These are phyloP conservation scores for Mixia osmundae DNA, from an alignment of 1,284 basidiomycete genomes.

Conservation along the genomic window DNA sequence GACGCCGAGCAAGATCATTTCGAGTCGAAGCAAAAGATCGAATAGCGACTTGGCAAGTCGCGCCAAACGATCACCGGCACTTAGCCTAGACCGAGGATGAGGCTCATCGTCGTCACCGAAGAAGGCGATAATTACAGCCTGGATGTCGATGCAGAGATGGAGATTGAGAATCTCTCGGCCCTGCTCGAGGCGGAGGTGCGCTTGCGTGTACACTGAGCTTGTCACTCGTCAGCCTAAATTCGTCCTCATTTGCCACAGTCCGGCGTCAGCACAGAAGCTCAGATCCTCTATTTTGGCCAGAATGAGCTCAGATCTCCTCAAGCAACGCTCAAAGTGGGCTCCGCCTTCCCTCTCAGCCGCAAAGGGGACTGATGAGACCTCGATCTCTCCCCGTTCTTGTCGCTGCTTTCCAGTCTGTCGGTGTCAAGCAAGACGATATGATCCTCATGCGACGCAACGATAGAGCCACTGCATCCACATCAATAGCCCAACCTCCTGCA, in stretches of 20 bases:
- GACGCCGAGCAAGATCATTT: conserved; percentile 39
- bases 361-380: background rate
- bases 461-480: conserved; percentile 1
- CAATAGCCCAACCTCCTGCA: background rate
- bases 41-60: too few species aligned
- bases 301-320: conserved; percentile 38
- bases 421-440: conserved; percentile 39
- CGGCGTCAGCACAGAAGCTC: conserved; percentile 40
- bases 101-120: background rate
- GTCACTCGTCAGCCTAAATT: background rate
- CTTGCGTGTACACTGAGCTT: background rate
- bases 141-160: conserved; percentile 9
- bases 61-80: too few species aligned
- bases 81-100: background rate
- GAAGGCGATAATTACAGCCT: background rate
- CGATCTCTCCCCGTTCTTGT: too few species aligned
- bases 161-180: conserved; percentile 66
- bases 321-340: conserved; percentile 34
- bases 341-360: background rate
- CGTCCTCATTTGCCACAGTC: conserved; percentile 28
- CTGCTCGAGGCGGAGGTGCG: conserved; percentile 70
- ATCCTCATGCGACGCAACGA: conserved; percentile 27
- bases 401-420: conserved; percentile 26
- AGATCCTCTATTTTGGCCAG: conserved; percentile 40
- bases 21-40: background rate